Conservation (phyloP, 371 early-diverging fungal species). For the Batrachochytrium dendrobatidis region DNA sequence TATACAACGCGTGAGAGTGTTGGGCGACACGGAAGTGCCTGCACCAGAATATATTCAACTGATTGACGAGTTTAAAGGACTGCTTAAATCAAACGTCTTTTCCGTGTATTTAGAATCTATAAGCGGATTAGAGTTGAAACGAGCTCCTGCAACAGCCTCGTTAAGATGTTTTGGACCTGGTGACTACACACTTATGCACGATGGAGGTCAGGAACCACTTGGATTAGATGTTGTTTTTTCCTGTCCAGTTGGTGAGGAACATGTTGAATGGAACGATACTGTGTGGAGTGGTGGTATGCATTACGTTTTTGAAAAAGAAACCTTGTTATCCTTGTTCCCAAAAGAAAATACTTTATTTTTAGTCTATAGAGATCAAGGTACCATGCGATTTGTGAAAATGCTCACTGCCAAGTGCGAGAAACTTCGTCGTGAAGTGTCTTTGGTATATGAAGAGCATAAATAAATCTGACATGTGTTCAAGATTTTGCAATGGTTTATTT, state of each 20-base stretch:
- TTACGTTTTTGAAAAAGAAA: not conserved
- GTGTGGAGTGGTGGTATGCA: not conserved
- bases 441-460: not conserved
- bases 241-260: not conserved
- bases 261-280: not conserved
- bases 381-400: not conserved
- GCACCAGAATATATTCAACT: not conserved
- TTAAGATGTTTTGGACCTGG: not conserved
- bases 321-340: not conserved
- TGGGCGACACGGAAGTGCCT: not conserved
- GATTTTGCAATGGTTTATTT: too few relatives aligned
- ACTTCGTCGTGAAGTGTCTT: not conserved
- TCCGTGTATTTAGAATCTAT: not conserved
- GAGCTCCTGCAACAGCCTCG: not conserved
- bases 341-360: not conserved
- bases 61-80: not conserved
- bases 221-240: not conserved
- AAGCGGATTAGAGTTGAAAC: not conserved
- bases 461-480: too few relatives aligned
- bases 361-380: not conserved
- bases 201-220: not conserved
- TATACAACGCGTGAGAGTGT: not conserved
- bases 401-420: not conserved
- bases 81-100: not conserved
- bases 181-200: conserved; percentile 1